These are phyloP conservation scores for Choricystis sp. DNA, from an alignment of 139 green algal species.

Conservation along the genomic window DNA sequence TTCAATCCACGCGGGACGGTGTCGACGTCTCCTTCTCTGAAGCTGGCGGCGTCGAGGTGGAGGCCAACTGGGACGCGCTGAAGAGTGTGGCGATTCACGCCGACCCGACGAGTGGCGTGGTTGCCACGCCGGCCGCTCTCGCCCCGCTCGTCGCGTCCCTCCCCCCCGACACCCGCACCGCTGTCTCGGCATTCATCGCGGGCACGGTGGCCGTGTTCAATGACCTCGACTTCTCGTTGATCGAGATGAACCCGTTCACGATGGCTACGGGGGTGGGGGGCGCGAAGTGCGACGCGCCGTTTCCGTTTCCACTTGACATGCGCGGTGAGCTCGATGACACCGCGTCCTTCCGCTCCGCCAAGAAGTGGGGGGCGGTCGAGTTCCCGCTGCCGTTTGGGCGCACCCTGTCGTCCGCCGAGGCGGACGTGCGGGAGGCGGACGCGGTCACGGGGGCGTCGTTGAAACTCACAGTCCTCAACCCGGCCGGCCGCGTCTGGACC, in stretches of 20 bases:
- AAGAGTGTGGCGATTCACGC: neutral
- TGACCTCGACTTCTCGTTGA: slow-evolving; percentile 72
- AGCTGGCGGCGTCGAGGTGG: slow-evolving; percentile 70
- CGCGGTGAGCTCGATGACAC: slow-evolving; percentile 83
- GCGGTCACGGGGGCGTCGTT: slow-evolving; percentile 67
- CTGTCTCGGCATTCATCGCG: slow-evolving; percentile 53
- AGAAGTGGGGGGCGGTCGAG: slow-evolving; percentile 55
- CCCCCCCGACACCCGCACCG: slow-evolving; percentile 41
- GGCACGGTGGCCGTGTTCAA: slow-evolving; percentile 26
- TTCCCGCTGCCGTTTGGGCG: slow-evolving; percentile 86
- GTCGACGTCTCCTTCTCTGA: slow-evolving; percentile 44
- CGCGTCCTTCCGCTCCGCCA: slow-evolving; percentile 45
- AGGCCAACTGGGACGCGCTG: slow-evolving; percentile 83
- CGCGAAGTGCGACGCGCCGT: no score
- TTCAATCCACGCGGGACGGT: slow-evolving; percentile 25
- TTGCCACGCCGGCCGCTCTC: slow-evolving; percentile 11
- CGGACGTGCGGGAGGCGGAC: slow-evolving; percentile 31
- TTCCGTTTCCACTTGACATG: slow-evolving; percentile 59
- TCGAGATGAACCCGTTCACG: slow-evolving; percentile 95
- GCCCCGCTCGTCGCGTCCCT: slow-evolving; percentile 54
- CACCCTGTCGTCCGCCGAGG: slow-evolving; percentile 49
- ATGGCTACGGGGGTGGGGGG: slow-evolving; percentile 33
- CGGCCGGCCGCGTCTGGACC: slow-evolving; percentile 73
- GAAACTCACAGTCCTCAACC: slow-evolving; percentile 88
- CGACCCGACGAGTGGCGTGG: neutral